These are phyloP conservation scores for Clonostachys rosea DNA, from an alignment of 2,329 filamentous ascomycete species.

Conservation along the genomic window DNA sequence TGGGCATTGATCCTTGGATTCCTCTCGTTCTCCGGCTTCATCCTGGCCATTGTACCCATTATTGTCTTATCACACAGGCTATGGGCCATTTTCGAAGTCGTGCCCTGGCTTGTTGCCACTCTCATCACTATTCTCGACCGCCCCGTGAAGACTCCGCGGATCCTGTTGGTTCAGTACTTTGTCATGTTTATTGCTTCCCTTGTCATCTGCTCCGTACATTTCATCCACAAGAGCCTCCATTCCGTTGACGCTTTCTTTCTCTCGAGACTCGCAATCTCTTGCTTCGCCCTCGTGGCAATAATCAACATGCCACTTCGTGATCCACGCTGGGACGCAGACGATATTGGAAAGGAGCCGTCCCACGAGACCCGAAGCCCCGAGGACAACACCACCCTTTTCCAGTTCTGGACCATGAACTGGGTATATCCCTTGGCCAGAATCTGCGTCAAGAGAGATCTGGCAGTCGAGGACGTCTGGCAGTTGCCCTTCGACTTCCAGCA, in stretches of 20 bases:
- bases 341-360: constrained; percentile 23
- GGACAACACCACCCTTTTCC: constrained; percentile 74
- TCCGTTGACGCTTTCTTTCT: constrained; percentile 14
- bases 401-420: constrained; percentile 84
- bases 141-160: constrained; percentile 33
- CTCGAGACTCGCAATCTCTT: constrained; percentile 10
- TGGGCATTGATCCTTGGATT: constrained; percentile 29
- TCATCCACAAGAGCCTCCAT: constrained; percentile 14
- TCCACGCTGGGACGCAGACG: constrained; percentile 20
- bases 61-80: constrained; percentile 17
- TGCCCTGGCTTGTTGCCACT: constrained; percentile 30
- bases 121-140: constrained; percentile 29
- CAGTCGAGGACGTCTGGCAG: constrained; percentile 78
- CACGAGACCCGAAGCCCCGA: constrained; percentile 62
- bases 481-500: constrained; percentile 82
- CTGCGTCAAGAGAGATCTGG: constrained; percentile 60
- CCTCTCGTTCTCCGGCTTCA: constrained; percentile 25
- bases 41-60: constrained; percentile 20
- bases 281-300: constrained; percentile 13
- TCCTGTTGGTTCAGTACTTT: constrained; percentile 31
- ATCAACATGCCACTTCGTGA: constrained; percentile 31
- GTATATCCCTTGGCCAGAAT: constrained; percentile 67
- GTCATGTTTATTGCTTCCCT: constrained; percentile 22
- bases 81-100: constrained; percentile 21
- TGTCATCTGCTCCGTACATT: constrained; percentile 18